Evolutionary conservation across 2,329 filamentous ascomycete species (phyloP).

Genomic region (Pezicula carpinea): DNA sequence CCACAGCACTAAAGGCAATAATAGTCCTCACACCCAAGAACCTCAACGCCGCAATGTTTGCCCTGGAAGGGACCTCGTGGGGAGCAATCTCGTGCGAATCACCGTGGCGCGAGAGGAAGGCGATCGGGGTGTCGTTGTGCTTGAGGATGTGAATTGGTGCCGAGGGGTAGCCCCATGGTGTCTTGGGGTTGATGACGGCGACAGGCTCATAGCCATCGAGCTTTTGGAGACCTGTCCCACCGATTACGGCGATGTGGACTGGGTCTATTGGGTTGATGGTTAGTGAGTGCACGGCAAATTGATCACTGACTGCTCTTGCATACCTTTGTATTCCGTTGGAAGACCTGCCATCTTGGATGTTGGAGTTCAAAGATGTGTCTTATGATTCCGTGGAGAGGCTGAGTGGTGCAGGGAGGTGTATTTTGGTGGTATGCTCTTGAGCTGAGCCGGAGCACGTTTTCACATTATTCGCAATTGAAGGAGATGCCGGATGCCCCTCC

Average conservation of each 20-base stretch:
- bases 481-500: no score
- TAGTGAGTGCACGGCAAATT: not conserved
- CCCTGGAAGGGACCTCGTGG: constrained; percentile 89
- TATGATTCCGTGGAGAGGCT: no score
- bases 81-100: constrained; percentile 83
- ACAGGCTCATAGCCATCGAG: constrained; percentile 84
- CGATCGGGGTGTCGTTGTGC: constrained; percentile 76
- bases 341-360: constrained; percentile 19
- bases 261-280: constrained; percentile 41
- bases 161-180: constrained; percentile 82
- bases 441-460: no score
- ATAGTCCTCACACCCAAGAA: constrained; percentile 84
- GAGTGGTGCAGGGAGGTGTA: no score
- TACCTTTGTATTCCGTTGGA: constrained; percentile 21
- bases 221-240: constrained; percentile 86
- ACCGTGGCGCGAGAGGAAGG: constrained; percentile 93
- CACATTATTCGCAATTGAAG: no score
- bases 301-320: not conserved
- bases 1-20: constrained; percentile 93
- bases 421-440: no score
- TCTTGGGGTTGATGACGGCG: constrained; percentile 69
- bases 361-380: not conserved
- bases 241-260: constrained; percentile 83
- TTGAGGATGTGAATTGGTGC: constrained; percentile 80
- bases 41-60: constrained; percentile 97